Evolutionary conservation across 2,329 filamentous ascomycete species (phyloP), one percentile per base, ranked within the genome.

Genomic region (Cordyceps fumosorosea): DNA sequence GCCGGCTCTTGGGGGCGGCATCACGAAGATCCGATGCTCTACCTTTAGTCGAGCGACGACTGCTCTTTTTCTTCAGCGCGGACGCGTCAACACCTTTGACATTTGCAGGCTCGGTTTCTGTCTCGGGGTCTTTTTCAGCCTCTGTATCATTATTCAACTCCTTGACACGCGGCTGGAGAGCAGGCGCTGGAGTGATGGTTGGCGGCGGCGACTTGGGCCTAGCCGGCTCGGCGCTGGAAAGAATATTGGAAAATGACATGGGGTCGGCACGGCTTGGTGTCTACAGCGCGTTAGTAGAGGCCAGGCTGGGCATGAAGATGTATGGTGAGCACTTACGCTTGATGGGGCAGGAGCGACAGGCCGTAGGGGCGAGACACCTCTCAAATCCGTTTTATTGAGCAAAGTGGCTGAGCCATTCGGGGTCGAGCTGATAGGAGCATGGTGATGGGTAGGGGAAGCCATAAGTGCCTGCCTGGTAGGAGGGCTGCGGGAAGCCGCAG

Each of bases 171-270:
- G 64, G 34, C 66, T 68, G 66, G 20, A 64, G 58, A 37, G 66
- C 63, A 32, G 61, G 66, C n/a, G 72, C 70, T 29, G 71, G 54
- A 20, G 60, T 69, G 37, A 69, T 70, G 22, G 76, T 70, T 2
- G 77, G 77, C 37, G 80, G 78, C 50, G 77, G 78, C 14, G 76
- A 72, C 66, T 78, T 81, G 8, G 82, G 80, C 64, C 81, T 81
- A 45, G 84, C 81, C 59, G 89, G 86, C 62, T 91, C 88, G 61
- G 89, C 83, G 67, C 85, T 92, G 4, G 91, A 93, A 50, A 98
- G 87, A 64, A 98, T 96, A 72, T 93, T 97, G 67, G 91, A 95
- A 71, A 98, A 95, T 5, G 93, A 95, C 93, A 97, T 97, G 59
- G 93, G 89, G 72, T 96, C 90, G 63, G 89, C 88, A 73, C 92